Percentiles rank a stretch among this genome's conserved stretches.
Evolutionary conservation across 345 rosid genomes (phyloP).

Genomic region (Eutrema heterophyllum): DNA sequence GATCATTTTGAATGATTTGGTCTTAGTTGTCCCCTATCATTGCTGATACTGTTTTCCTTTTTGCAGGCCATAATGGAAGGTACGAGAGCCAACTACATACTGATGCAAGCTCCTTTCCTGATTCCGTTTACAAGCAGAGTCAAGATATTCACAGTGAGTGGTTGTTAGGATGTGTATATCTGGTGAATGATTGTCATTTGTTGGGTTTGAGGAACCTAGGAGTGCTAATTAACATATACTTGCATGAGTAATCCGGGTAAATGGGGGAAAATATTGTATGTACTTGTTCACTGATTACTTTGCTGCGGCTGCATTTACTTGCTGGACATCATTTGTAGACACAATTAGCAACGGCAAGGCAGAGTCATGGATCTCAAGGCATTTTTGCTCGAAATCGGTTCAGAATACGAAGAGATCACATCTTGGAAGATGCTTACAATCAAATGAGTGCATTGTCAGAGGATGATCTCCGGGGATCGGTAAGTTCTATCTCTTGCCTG

Average conservation of each 20-base stretch:
- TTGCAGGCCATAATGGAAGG: constrained; percentile 78
- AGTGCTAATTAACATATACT: not conserved
- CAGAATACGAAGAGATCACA: constrained; percentile 91
- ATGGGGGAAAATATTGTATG: not conserved
- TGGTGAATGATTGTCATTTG: not conserved
- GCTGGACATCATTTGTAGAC: constrained; percentile 46
- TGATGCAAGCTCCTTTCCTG: constrained; percentile 96
- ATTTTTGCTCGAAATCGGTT: constrained; percentile 80
- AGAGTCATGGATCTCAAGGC: constrained; percentile 63
- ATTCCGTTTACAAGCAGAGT: constrained; percentile 95
- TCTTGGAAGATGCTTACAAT: constrained; percentile 93
- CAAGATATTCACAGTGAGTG: constrained; percentile 86
- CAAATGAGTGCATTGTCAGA: constrained; percentile 95
- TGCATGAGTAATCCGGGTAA: not conserved
- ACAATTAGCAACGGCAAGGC: constrained; percentile 69
- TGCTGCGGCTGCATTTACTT: constrained; percentile 5
- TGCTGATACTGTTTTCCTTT: constrained; percentile 16
- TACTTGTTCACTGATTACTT: constrained; percentile 20
- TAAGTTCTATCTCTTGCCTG: constrained; percentile 31
- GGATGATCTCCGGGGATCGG: constrained; percentile 93
- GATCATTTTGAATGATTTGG: not conserved
- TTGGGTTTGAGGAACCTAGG: constrained; percentile 11
- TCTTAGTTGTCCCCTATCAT: not conserved
- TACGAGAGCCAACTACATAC: constrained; percentile 84
- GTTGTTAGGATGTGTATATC: constrained; percentile 16